Conservation (phyloP, 2,329 filamentous ascomycete genomes). For the Aplosporella prunicola region DNA sequence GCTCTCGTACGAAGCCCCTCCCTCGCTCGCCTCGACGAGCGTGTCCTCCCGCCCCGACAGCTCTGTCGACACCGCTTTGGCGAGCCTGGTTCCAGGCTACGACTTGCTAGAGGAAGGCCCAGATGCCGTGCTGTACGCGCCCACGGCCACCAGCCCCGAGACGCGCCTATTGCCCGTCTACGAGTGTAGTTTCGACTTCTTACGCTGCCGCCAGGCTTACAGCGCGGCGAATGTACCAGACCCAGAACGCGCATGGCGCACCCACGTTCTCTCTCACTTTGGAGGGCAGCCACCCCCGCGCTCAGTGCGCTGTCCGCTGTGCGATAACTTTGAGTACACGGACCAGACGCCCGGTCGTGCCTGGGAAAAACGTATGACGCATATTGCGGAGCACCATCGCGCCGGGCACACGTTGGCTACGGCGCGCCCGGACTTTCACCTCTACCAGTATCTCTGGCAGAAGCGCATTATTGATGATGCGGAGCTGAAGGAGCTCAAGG, state of each 20-base stretch:
- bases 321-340: constrained; percentile 18
- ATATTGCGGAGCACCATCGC: constrained; percentile 21
- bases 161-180: constrained; percentile 15
- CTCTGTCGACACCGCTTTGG: constrained; percentile 20
- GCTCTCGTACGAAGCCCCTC: neutral
- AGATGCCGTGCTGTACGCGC: constrained; percentile 20
- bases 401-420: constrained; percentile 19
- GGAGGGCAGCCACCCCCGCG: constrained; percentile 23
- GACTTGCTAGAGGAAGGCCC: constrained; percentile 19
- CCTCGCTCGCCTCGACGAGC: constrained; percentile 8
- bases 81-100: constrained; percentile 16
- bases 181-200: constrained; percentile 27
- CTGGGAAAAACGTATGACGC: constrained; percentile 22
- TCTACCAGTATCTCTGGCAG: constrained; percentile 24
- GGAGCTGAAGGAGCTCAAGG: constrained; percentile 25
- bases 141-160: constrained; percentile 9
- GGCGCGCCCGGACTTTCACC: constrained; percentile 20
- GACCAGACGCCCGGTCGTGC: constrained; percentile 13
- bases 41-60: constrained; percentile 3
- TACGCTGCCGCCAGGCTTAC: constrained; percentile 22
- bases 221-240: constrained; percentile 14
- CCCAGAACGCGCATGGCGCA: constrained; percentile 19
- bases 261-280: constrained; percentile 25
- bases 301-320: constrained; percentile 23
- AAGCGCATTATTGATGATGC: constrained; percentile 22